phyloP scores from a whole-genome alignment of 148 eudicot genomes.

The Suaeda aralocaspica region DNA sequence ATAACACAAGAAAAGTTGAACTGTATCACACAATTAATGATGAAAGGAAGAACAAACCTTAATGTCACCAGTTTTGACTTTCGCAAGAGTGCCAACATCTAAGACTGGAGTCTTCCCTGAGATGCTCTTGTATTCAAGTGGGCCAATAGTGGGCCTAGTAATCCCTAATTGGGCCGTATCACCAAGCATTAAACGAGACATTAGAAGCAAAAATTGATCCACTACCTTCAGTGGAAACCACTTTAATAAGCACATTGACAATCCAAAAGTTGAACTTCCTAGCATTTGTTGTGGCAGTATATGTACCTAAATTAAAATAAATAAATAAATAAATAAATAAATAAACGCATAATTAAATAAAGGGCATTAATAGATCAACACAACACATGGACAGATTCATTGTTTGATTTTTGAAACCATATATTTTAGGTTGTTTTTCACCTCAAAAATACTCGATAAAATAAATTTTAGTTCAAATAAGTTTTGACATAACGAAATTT shows the following conservation, averaged over 20 bases:
- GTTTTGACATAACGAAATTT: no score
- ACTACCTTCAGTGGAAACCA: conserved; percentile 55
- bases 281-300: conserved; percentile 63
- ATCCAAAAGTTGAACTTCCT: conserved; percentile 62
- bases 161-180: conserved; percentile 51
- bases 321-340: background rate
- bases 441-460: no score
- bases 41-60: conserved; percentile 30
- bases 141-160: conserved; percentile 53
- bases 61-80: conserved; percentile 46
- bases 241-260: conserved; percentile 53
- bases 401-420: no score
- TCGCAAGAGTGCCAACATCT: conserved; percentile 57
- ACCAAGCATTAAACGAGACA: conserved; percentile 54
- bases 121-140: conserved; percentile 49
- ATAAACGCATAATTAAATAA: no score
- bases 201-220: conserved; percentile 47
- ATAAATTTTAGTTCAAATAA: no score
- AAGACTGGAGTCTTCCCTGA: conserved; percentile 69
- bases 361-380: no score
- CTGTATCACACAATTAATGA: background rate
- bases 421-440: no score
- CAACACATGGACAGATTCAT: no score
- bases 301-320: conserved; percentile 41
- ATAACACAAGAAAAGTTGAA: background rate